phyloP scores from a whole-genome alignment of 2,329 filamentous ascomycete species.

The Calonectria pseudoreteaudii region DNA sequence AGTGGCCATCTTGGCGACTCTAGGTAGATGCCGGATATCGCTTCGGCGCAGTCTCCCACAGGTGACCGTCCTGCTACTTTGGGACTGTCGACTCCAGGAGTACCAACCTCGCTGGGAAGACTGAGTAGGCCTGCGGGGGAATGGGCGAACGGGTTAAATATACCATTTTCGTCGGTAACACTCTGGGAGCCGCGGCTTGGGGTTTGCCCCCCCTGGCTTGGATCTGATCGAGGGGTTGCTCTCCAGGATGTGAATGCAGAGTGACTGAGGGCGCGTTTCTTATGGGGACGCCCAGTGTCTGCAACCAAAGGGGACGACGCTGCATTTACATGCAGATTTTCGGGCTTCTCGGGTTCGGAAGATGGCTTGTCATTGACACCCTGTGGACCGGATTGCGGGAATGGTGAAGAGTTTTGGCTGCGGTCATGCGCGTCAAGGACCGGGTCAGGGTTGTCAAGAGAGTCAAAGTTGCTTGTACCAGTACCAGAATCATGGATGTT shows the following conservation, averaged over 20 bases:
- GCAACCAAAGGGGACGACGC: background rate
- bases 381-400: conserved; percentile 1
- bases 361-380: conserved; percentile 1
- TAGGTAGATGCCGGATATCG: conserved; percentile 39
- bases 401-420: conserved; percentile 28
- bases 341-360: conserved; percentile 12
- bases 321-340: background rate
- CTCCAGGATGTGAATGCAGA: conserved; percentile 31
- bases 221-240: conserved; percentile 25
- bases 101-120: conserved; percentile 15
- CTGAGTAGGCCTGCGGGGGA: conserved; percentile 18
- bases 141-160: conserved; percentile 22
- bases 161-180: background rate
- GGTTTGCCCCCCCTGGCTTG: conserved; percentile 22
- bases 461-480: conserved; percentile 25
- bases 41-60: conserved; percentile 30
- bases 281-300: conserved; percentile 29
- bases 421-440: conserved; percentile 8
- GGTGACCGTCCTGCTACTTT: conserved; percentile 14
- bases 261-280: conserved; percentile 38
- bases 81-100: conserved; percentile 25
- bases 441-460: conserved; percentile 18
- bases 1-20: conserved; percentile 37
- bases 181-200: conserved; percentile 31
- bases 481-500: conserved; percentile 40